Conservation (phyloP, 768 basidiomycete species). For the Hemileccinum rubropunctum region DNA sequence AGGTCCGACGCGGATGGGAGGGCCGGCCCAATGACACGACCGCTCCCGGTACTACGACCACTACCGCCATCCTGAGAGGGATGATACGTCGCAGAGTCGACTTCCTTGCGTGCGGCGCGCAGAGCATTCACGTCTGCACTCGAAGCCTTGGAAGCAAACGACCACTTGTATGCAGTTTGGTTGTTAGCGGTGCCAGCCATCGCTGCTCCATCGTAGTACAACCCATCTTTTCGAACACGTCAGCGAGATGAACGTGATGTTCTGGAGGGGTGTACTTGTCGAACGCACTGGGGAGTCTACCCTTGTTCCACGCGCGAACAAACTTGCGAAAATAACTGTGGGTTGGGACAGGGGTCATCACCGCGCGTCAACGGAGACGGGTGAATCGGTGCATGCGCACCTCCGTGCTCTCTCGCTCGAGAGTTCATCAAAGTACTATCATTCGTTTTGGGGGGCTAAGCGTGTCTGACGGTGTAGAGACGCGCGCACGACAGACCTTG, state of each 20-base stretch:
- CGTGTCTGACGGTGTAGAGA: background rate
- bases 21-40: constrained; percentile 62
- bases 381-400: constrained; percentile 37
- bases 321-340: constrained; percentile 90
- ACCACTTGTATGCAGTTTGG: constrained; percentile 87
- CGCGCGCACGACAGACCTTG: constrained; percentile 40
- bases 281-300: constrained; percentile 58
- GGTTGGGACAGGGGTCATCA: constrained; percentile 8
- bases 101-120: constrained; percentile 56
- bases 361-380: constrained; percentile 18
- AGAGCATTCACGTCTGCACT: constrained; percentile 58
- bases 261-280: no score
- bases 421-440: constrained; percentile 83
- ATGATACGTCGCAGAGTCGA: constrained; percentile 45
- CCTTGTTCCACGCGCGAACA: constrained; percentile 86
- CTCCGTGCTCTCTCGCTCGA: constrained; percentile 78
- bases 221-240: constrained; percentile 30
- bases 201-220: constrained; percentile 63
- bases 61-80: constrained; percentile 8
- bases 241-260: background rate
- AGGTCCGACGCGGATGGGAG: constrained; percentile 70
- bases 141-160: constrained; percentile 67
- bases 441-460: constrained; percentile 16
- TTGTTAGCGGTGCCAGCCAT: constrained; percentile 54
- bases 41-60: constrained; percentile 28